A percentile compares a stretch with the other conserved stretches of the same genome.
phyloP scores from a whole-genome alignment of 495 filamentous ascomycete genomes.

The Trichoderma virens region DNA sequence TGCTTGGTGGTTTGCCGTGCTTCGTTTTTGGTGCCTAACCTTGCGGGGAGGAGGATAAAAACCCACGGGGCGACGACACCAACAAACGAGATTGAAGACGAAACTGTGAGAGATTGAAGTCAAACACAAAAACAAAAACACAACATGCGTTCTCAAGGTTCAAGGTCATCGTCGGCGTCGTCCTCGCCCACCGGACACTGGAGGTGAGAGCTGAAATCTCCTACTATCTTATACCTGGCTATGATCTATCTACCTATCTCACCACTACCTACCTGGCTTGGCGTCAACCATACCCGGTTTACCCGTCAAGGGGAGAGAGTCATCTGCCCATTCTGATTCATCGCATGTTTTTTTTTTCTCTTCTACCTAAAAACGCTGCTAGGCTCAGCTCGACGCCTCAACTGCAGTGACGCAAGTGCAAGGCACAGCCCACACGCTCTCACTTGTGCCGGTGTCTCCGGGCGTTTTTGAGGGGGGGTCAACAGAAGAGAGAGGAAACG shows the following conservation, averaged over 20 bases:
- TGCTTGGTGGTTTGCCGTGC: not conserved
- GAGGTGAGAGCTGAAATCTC: not conserved
- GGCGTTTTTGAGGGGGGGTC: not conserved
- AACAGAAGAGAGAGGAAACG: no score
- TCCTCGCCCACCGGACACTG: not conserved
- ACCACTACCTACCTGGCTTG: not conserved
- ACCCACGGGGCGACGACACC: not conserved
- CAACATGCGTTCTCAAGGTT: not conserved
- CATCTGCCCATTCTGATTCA: no score
- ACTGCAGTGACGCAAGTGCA: no score
- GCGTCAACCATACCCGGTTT: not conserved
- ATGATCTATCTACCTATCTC: not conserved
- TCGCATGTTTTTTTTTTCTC: no score
- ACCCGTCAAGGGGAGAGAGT: no score
- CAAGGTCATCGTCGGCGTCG: not conserved
- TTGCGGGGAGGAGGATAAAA: not conserved
- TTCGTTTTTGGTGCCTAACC: not conserved
- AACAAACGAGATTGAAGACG: not conserved
- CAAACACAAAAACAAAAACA: not conserved
- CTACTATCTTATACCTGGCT: not conserved
- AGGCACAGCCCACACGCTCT: no score
- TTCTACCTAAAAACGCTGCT: not conserved
- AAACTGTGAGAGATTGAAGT: not conserved
- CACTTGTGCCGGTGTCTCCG: no score
- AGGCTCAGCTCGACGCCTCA: no score